These are phyloP conservation scores for Rhynchospora breviuscula DNA, from an alignment of 176 grass and related monocot genomes.

Conservation along the genomic window DNA sequence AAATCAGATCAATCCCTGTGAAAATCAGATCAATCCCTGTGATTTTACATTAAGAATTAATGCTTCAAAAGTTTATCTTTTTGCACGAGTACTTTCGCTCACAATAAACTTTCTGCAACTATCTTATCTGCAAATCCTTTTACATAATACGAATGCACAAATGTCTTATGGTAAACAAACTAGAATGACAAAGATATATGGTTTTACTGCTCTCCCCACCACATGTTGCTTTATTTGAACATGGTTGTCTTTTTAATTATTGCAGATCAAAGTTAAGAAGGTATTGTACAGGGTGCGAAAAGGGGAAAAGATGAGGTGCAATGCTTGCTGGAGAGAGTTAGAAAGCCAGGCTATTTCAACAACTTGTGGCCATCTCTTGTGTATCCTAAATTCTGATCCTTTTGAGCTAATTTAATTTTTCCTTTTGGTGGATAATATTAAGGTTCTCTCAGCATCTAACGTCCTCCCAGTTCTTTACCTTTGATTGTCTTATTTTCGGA, in stretches of 20 bases:
- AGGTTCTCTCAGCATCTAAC: neutral
- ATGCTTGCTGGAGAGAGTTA: slow-evolving; percentile 82
- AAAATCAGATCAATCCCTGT: neutral
- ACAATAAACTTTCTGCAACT: neutral
- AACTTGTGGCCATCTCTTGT: slow-evolving; percentile 83
- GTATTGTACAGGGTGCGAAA: neutral
- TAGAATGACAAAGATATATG: neutral
- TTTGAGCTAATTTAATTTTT: neutral
- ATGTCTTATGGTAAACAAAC: neutral
- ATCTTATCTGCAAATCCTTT: neutral
- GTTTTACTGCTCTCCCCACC: neutral
- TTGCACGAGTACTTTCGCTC: neutral
- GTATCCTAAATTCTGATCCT: slow-evolving; percentile 35
- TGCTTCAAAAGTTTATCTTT: neutral
- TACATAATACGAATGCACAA: neutral
- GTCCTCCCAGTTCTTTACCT: neutral
- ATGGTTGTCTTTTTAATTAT: slow-evolving; percentile 8
- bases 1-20: neutral
- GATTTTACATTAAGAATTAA: neutral
- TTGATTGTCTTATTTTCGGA: neutral
- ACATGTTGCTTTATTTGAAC: neutral
- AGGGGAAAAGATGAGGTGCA: slow-evolving; percentile 65
- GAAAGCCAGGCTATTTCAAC: slow-evolving; percentile 75
- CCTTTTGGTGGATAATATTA: neutral
- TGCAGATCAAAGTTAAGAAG: neutral